A percentile compares a stretch with the other conserved stretches of the same genome.
Evolutionary conservation across 345 rosid genomes (phyloP).

Genomic region (Rubroshorea leprosula): DNA sequence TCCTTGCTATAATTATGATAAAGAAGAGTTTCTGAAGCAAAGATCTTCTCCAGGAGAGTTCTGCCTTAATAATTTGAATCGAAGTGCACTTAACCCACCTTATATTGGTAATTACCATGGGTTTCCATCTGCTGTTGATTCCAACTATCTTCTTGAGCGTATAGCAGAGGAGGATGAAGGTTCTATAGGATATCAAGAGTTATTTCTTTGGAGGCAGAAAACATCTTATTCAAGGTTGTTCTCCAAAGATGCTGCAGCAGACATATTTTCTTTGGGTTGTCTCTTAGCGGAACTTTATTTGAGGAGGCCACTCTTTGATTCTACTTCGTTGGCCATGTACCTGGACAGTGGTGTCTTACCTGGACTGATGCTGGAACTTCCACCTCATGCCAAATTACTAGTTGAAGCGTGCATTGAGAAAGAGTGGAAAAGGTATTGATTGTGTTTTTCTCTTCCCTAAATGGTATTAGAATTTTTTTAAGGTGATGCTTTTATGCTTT

Average conservation of each 20-base stretch:
- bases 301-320: constrained; percentile 66
- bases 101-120: constrained; percentile 26
- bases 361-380: constrained; percentile 57
- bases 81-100: constrained; percentile 25
- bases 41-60: constrained; percentile 28
- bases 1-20: constrained; percentile 44
- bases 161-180: constrained; percentile 45
- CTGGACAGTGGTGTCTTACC: constrained; percentile 50
- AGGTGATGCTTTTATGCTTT: constrained; percentile 9
- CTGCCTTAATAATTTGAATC: constrained; percentile 23
- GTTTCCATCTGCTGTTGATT: constrained; percentile 38
- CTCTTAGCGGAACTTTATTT: constrained; percentile 78
- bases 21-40: constrained; percentile 18
- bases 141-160: constrained; percentile 63
- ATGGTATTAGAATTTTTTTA: background rate
- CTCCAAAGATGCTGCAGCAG: constrained; percentile 45
- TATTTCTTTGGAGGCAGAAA: constrained; percentile 68
- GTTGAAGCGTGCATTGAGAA: constrained; percentile 72
- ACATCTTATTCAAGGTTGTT: constrained; percentile 25
- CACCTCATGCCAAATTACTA: constrained; percentile 56
- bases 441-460: background rate
- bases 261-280: constrained; percentile 82
- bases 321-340: constrained; percentile 52
- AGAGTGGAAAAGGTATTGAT: constrained; percentile 59
- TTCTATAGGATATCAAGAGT: constrained; percentile 58